Base-by-base conservation (phyloP, 108 stramenopile species). In the Cyclotella kingstonii region DNA sequence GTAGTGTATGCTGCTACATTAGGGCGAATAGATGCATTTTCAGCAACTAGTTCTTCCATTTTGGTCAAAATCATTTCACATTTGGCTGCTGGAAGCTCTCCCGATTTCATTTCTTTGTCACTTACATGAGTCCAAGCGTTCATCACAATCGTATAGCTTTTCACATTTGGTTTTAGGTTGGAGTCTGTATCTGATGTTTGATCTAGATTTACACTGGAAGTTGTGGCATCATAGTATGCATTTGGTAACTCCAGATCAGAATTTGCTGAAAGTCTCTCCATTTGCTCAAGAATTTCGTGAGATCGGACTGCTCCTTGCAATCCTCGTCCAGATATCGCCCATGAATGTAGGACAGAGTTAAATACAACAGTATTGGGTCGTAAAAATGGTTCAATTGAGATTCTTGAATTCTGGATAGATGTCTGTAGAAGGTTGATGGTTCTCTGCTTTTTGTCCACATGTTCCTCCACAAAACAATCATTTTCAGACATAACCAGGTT, bases 91-190 rank as follows among this genome's bases (percentile, higher is more conserved):
- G 76, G 63, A 34, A 59, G 44, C 38, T 59, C 70, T 26, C 69
- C 52, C 18, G 67, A 54, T 31, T 61, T 36, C 31, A 44, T 46
- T 33, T 56, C 73, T 10, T 29, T 50, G 26, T 43, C 25, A 42
- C 36, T 17, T 6, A 75, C 54, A 17, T 70, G 58, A 4, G 84
- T 60, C 73, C 77, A 86, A 2, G 82, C 85, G 65, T 82, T 67
- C 60, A 86, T 51, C 9, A 84, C 73, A 23, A 77, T 63, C 9
- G 78, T 63, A 43, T 71, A 79, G 6, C 75, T 75, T 31, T 79
- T 54, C 23, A 55, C 54, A 46, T 81, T 79, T 6, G 85, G 80
- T 18, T 39, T 60, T 5, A 77, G 34, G 1, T 47, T 50, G 5
- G 51, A 44, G 42, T 70, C 56, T 12, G 48, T 35, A 8, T 48